Base-by-base conservation (phyloP, 805 yeast species). In the Alloascoidea hylecoeti region DNA sequence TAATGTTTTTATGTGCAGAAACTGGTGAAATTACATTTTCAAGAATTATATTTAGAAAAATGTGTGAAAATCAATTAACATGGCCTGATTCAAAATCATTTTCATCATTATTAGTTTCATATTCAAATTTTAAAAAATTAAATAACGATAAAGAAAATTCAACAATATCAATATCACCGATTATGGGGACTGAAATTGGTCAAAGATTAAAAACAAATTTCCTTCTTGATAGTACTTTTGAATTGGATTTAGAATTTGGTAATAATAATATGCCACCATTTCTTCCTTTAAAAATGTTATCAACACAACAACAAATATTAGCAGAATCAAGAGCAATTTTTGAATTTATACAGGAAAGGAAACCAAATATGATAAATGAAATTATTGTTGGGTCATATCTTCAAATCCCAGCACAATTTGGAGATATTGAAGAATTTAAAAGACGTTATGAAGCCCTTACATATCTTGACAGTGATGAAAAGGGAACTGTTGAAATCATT, bases 261-360 rank as follows among this genome's bases (percentile, higher is more conserved):
- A n/a, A n/a, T n/a, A n/a, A n/a, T n/a, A n/a, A n/a, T 48, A 35
- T 60, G 12, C 72, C 85, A 2, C 96, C 96, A 2, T 71, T 89
- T 41, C 58, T 89, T 33, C 88, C 95, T 1, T 50, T 72, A 1
- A 46, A 61, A 0, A 61, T 62, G 5, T 50, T 81, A 5, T 46
- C 47, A 1, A 43, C 59, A 2, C 43, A 52, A 12, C 50, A 61
- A 16, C 67, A 74, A 43, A 56, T 83, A 1, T 39, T 80, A 34
- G 75, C 78, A 0, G 97, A 89, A 55, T 73, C 89, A 0, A 66
- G 73, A 42, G 96, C 96, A 0, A 41, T 89, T 4, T 72, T 94
- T 76, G 66, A 68, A 2, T 75, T 66, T 47, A 58, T 72, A 12
- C 42, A 72, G 16, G 52, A 67, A 15, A 49, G 53, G 23, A 53